Evolutionary conservation across 139 green algal genomes (phyloP), one percentile per base, ranked within the genome.

Genomic region (Haematococcus lacustris): DNA sequence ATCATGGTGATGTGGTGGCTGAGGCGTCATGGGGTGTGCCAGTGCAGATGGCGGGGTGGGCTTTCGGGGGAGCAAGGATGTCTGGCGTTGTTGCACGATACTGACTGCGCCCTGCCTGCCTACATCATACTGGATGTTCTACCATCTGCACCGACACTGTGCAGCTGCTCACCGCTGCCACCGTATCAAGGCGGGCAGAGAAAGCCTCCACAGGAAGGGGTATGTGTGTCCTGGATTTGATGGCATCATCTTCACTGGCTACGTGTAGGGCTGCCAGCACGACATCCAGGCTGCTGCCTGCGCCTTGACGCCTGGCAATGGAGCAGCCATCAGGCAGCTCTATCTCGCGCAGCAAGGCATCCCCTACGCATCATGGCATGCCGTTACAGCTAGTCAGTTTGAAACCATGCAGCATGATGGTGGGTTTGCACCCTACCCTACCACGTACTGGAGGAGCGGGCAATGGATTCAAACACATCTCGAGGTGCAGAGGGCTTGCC

Each of bases 241-340:
- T 66, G 33, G 75, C 75, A 40, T 80, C 75, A 38, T 80, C 75
- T 62, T 80, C 75, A 9, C 43, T 37, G 2, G 69, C 62, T 3
- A 80, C 1, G 23, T 72, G 33, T 70, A 80, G 69, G 9, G 66
- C 75, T 30, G 75, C 75, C 47, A 76, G 38, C 23, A 76, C 69
- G 7, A 76, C 50, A 40, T 80, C 75, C 50, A 68, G 63, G 26
- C 28, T 28, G 23, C 30, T 7, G 30, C 60, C 30, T 38, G 57
- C 57, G 21, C 21, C 23, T 28, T 38, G 3, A 57, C 47, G 13
- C 13, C 13, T 13, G 47, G 47, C 47, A 21, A 21, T 57, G 47
- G 47, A 57, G 3, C 5, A 35, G 3, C 63, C 73, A 7, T 71
- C 37, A 60, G 32, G 32, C 28, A 32, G 21, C 34, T 53, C 70